These are phyloP conservation scores for Planoprotostelium fungivorum DNA, from an alignment of 78 protist genomes.

Conservation along the genomic window DNA sequence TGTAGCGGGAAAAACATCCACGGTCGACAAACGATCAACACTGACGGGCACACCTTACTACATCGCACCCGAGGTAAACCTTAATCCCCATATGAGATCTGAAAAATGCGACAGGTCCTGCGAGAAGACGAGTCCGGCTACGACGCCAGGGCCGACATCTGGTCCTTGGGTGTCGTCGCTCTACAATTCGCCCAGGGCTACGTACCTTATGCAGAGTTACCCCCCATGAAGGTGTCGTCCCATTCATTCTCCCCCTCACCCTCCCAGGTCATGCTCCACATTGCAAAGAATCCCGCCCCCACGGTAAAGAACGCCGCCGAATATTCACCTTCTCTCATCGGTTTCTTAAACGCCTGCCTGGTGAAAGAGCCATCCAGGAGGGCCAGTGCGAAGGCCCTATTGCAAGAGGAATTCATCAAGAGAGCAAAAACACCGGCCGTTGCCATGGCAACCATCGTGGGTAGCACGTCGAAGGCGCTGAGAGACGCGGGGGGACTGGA, in stretches of 20 bases:
- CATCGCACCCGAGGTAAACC: conserved; percentile 79
- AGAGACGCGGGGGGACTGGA: not conserved
- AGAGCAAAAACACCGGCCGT: not conserved
- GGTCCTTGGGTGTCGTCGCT: not conserved
- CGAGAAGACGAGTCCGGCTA: not conserved
- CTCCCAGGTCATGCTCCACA: not conserved
- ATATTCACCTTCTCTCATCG: not conserved
- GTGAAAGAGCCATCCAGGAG: not conserved
- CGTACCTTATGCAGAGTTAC: not conserved
- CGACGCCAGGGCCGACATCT: not conserved
- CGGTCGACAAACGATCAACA: conserved; percentile 80
- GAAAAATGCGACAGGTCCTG: not conserved
- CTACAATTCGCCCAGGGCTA: not conserved
- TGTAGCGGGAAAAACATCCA: conserved; percentile 57
- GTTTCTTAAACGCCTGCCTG: not conserved
- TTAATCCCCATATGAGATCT: not conserved
- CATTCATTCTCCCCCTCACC: too few species aligned
- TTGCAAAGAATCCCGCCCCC: not conserved
- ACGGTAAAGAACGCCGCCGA: not conserved
- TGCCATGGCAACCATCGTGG: not conserved
- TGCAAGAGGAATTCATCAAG: not conserved
- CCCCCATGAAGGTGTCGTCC: not conserved
- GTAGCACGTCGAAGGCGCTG: not conserved
- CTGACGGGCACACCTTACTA: conserved; percentile 92
- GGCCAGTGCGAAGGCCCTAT: not conserved